Percentiles rank a stretch among this genome's conserved stretches.
Conservation (phyloP, 2,329 filamentous ascomycete species). For the Neopestalotiopsis sp. region DNA sequence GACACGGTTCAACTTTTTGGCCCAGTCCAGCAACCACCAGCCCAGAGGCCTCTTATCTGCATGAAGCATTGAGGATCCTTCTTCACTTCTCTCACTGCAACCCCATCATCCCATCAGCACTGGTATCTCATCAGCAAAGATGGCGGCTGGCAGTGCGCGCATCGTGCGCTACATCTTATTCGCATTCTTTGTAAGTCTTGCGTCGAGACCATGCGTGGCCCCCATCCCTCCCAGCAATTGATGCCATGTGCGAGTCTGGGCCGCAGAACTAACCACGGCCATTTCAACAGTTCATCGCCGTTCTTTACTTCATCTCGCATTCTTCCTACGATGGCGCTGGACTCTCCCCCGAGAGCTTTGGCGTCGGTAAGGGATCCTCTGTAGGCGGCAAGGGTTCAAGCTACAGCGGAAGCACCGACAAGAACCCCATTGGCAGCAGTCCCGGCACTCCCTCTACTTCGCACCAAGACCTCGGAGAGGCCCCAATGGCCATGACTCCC, state of each 20-base stretch:
- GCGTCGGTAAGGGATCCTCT: conserved; percentile 27
- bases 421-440: conserved; percentile 13
- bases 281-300: conserved; percentile 59
- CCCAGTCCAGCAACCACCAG: neutral
- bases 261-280: neutral
- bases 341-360: conserved; percentile 45
- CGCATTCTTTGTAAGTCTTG: conserved; percentile 75
- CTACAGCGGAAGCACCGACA: conserved; percentile 25
- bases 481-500: conserved; percentile 57
- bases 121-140: conserved; percentile 29
- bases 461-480: conserved; percentile 44
- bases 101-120: conserved; percentile 3
- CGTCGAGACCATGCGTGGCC: too few relatives aligned
- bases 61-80: conserved; percentile 5
- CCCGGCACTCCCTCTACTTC: conserved; percentile 34
- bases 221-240: too few relatives aligned
- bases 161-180: conserved; percentile 81
- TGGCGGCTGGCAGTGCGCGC: conserved; percentile 73
- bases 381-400: conserved; percentile 37
- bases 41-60: neutral
- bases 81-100: conserved; percentile 1
- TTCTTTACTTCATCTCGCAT: conserved; percentile 82
- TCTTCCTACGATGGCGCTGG: conserved; percentile 54
- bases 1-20: conserved; percentile 12
- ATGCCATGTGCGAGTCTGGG: neutral